phyloP scores from a whole-genome alignment of 257 asterid genomes.

The Solanum megistacrolobum region DNA sequence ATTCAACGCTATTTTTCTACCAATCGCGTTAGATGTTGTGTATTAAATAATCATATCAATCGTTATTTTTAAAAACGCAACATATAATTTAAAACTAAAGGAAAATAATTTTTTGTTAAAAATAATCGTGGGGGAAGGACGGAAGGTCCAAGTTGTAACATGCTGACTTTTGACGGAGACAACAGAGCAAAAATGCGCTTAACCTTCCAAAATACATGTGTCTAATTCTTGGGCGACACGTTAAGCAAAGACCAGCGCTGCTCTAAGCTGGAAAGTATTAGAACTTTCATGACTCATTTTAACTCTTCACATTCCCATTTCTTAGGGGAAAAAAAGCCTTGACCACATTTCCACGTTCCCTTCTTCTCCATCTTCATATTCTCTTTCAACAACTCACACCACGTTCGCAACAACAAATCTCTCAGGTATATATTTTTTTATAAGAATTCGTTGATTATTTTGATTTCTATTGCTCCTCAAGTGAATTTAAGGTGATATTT shows the following conservation, averaged over 20 bases:
- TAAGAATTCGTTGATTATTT: background rate
- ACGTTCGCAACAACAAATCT: background rate
- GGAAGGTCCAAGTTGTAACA: background rate
- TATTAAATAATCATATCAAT: too few species aligned
- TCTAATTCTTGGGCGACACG: background rate
- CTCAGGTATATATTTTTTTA: background rate
- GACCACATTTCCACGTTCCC: too few species aligned
- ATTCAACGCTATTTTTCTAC: background rate
- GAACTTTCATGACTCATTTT: background rate
- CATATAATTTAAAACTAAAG: too few species aligned
- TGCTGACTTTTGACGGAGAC: background rate
- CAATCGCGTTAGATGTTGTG: background rate
- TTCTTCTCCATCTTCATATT: background rate
- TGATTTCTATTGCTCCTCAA: background rate
- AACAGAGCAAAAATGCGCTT: background rate
- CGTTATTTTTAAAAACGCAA: accelerated
- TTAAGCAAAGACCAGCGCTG: background rate
- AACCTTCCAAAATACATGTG: background rate
- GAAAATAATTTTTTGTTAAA: too few species aligned
- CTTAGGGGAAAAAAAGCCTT: background rate
- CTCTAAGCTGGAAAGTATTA: background rate
- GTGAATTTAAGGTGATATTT: background rate
- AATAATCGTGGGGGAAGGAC: background rate
- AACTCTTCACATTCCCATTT: background rate
- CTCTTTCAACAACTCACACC: slow-evolving; percentile 1